Conservation (phyloP, 2,329 filamentous ascomycete species). For the Byssothecium circinans region DNA sequence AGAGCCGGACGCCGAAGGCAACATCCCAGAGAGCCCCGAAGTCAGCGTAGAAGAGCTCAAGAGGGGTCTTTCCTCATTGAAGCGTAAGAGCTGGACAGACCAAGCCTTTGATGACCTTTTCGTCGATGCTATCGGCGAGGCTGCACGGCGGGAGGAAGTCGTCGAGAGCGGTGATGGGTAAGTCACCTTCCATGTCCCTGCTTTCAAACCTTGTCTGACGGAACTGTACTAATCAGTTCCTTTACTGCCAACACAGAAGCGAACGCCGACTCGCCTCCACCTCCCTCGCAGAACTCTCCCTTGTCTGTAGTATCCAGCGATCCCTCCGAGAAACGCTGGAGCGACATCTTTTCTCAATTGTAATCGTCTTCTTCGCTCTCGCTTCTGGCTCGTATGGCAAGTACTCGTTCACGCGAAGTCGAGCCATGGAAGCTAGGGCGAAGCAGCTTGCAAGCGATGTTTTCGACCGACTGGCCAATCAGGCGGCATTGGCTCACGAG, state of each 20-base stretch:
- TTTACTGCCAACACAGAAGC: conserved; percentile 72
- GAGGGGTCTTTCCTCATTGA: conserved; percentile 71
- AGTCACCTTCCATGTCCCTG: conserved; percentile 41
- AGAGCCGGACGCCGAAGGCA: conserved; percentile 66
- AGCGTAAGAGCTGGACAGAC: conserved; percentile 79
- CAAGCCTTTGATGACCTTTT: conserved; percentile 92
- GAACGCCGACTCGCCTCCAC: conserved; percentile 72
- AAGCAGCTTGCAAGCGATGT: conserved; percentile 83
- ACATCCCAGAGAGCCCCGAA: conserved; percentile 64
- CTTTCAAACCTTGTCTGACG: conserved; percentile 32
- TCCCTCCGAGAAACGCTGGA: conserved; percentile 78
- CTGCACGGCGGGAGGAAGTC: conserved; percentile 64
- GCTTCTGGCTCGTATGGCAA: conserved; percentile 61
- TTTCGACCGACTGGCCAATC: conserved; percentile 76
- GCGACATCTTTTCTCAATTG: conserved; percentile 85
- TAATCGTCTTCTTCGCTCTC: conserved; percentile 57
- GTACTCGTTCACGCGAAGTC: conserved; percentile 62
- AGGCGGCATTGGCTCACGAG: conserved; percentile 76
- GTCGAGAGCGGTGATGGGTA: conserved; percentile 60
- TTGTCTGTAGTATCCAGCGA: conserved; percentile 78
- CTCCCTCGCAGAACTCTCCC: conserved; percentile 88
- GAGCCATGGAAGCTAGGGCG: conserved; percentile 70
- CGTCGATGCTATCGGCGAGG: conserved; percentile 71
- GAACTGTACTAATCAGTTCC: conserved; percentile 80
- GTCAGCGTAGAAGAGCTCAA: conserved; percentile 72